Evolutionary conservation across 306 rosid genomes (phyloP).

Genomic region (Rosa rugosa): DNA sequence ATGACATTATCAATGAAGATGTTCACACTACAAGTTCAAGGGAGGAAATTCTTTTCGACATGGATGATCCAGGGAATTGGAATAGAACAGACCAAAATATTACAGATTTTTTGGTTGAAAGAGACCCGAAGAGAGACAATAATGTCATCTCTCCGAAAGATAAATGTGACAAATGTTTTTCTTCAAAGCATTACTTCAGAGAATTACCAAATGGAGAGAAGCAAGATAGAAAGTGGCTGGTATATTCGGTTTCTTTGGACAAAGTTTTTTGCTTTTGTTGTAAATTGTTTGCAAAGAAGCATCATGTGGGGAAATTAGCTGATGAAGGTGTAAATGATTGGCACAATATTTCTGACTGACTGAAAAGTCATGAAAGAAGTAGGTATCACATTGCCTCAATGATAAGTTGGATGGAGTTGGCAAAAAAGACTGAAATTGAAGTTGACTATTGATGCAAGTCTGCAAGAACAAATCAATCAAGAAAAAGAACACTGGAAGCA

Average conservation of each 20-base stretch:
- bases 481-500: neutral
- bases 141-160: neutral
- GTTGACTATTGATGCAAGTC: neutral
- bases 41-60: neutral
- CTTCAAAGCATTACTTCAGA: too few relatives aligned
- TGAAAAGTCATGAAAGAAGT: neutral
- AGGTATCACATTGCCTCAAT: neutral
- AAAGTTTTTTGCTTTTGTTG: conserved; percentile 6
- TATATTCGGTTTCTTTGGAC: neutral
- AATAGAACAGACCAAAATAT: neutral
- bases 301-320: neutral
- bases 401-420: neutral
- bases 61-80: neutral
- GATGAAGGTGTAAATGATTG: neutral
- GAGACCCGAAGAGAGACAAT: neutral
- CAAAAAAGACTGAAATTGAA: neutral
- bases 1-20: neutral
- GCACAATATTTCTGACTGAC: neutral
- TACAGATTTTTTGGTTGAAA: neutral
- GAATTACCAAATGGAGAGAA: too few relatives aligned
- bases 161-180: neutral
- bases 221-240: neutral
- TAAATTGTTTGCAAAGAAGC: neutral
- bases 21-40: neutral
- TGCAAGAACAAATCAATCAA: neutral